Evolutionary conservation across 1,284 basidiomycete species (phyloP), one percentile per base, ranked within the genome.

Genomic region (Fomitopsis schrenkii): DNA sequence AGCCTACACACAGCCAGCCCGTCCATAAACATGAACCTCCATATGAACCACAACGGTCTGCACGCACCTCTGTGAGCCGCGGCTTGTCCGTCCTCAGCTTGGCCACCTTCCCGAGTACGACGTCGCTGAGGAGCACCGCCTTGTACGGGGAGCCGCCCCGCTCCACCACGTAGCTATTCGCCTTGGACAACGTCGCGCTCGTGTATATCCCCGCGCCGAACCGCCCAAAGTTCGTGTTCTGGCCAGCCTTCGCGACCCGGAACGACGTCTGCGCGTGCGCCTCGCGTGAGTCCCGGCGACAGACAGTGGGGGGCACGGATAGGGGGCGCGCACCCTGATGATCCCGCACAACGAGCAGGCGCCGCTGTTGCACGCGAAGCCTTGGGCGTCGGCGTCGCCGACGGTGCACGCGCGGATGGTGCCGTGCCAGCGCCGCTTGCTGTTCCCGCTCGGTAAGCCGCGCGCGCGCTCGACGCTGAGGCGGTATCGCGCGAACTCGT

Each of bases 41-140:
- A n/a, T n/a, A n/a, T n/a, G n/a, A n/a, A n/a, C n/a, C n/a, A n/a
- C n/a, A n/a, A n/a, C n/a, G n/a, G n/a, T n/a, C n/a, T n/a, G n/a
- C n/a, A n/a, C 59, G 28, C 48, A 71, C 71, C 67, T 66, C 22
- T 4, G 62, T 69, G 15, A 70, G 63, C 19, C 14, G 58, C 26
- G 63, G 9, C 38, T 68, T 26, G 22, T 38, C 56, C 14, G 10
- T 40, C 0, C 40, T 64, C 30, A 71, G 58, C 55, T 71, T 71
- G 40, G 44, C 57, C 9, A 57, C 57, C n/a, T 68, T 67, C 14
- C 69, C 69, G 58, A 71, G 56, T 4, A 71, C 63, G 12, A 71
- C 69, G 17, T 70, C 66, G 56, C 64, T 71, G 19, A 71, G 45
- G 28, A 70, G 64, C 61, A 70, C 59, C 12, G 67, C 60, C 28